These are phyloP conservation scores for Pythium pyrilobum DNA, from an alignment of 352 stramenopile species.

Conservation along the genomic window DNA sequence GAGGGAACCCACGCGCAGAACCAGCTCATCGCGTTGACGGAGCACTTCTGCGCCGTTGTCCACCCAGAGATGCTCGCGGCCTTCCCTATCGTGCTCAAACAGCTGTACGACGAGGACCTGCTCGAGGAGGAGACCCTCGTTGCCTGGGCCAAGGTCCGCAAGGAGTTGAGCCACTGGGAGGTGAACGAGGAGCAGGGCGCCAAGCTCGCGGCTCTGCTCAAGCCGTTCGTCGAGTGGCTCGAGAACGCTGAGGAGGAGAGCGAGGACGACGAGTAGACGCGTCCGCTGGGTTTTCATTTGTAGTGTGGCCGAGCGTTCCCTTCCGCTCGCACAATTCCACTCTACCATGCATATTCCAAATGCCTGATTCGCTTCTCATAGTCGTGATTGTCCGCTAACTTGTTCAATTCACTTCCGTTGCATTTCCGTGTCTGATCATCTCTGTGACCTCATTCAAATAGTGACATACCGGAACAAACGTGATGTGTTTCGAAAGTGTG, in stretches of 20 bases:
- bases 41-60: conserved; percentile 90
- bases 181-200: conserved; percentile 85
- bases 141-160: conserved; percentile 85
- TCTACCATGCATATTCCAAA: not conserved
- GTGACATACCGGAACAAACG: not conserved
- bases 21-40: conserved; percentile 89
- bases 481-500: conserved; percentile 3
- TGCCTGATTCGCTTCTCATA: too few species aligned
- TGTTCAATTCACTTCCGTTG: not conserved
- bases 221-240: conserved; percentile 97
- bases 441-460: conserved; percentile 4
- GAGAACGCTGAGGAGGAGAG: conserved; percentile 94
- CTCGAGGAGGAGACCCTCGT: conserved; percentile 95
- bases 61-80: conserved; percentile 62
- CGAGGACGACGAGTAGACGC: conserved; percentile 51
- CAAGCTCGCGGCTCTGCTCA: conserved; percentile 81
- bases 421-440: too few species aligned
- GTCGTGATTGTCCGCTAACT: conserved; percentile 1
- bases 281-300: not conserved
- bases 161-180: conserved; percentile 83
- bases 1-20: conserved; percentile 88
- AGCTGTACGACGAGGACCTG: conserved; percentile 96
- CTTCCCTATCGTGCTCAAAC: conserved; percentile 95
- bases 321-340: not conserved
- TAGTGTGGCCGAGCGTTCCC: not conserved